Conservation (phyloP, 352 stramenopile species). For the Globisporangium mamillatum region DNA sequence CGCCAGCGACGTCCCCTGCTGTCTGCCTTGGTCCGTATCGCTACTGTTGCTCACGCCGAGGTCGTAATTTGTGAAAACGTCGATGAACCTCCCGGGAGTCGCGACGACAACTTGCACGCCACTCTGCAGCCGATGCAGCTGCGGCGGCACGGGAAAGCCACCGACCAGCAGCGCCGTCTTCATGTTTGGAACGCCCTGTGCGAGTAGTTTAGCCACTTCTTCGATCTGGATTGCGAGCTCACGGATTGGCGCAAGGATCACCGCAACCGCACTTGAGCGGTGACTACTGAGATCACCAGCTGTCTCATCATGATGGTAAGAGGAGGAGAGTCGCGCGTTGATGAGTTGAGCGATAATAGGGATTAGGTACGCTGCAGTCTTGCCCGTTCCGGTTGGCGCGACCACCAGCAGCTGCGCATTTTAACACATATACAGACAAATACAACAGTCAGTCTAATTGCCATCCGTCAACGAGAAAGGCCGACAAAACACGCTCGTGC, state of each 20-base stretch:
- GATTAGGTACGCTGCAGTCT: slow-evolving; percentile 67
- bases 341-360: slow-evolving; percentile 45
- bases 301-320: too few species aligned
- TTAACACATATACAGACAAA: background rate
- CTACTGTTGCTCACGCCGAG: background rate
- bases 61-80: slow-evolving; percentile 30
- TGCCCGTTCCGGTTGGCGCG: slow-evolving; percentile 67
- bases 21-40: background rate
- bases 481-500: background rate
- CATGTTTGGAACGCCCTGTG: slow-evolving; percentile 55
- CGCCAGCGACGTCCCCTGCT: slow-evolving; percentile 17
- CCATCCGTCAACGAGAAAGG: background rate
- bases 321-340: background rate
- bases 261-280: slow-evolving; percentile 19
- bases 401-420: slow-evolving; percentile 43
- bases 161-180: slow-evolving; percentile 66
- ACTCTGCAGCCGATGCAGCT: slow-evolving; percentile 56
- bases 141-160: slow-evolving; percentile 56
- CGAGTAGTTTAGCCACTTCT: slow-evolving; percentile 47
- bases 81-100: slow-evolving; percentile 61
- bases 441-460: background rate
- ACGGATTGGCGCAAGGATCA: slow-evolving; percentile 64
- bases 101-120: slow-evolving; percentile 66
- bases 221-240: slow-evolving; percentile 80
- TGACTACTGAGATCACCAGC: too few species aligned